A percentile compares a stretch with the other conserved stretches of the same genome.
Evolutionary conservation across 768 basidiomycete genomes (phyloP).

Genomic region (Naganishia kalamii): DNA sequence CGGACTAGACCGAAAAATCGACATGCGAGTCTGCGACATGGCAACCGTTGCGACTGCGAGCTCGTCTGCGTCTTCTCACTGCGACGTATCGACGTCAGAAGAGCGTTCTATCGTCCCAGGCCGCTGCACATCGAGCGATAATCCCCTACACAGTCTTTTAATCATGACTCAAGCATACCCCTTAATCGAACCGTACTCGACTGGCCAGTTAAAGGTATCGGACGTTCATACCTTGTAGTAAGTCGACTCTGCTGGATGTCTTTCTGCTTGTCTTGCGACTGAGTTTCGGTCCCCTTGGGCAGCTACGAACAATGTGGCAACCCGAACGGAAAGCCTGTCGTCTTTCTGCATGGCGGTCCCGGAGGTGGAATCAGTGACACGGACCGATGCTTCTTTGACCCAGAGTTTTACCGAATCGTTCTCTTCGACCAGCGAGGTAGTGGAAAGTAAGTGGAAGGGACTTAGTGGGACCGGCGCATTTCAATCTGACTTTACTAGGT

Average conservation of each 20-base stretch:
- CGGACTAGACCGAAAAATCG: too few relatives aligned
- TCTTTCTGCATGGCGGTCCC: slow-evolving; percentile 22
- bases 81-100: too few relatives aligned
- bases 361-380: slow-evolving; percentile 65
- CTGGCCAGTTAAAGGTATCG: slow-evolving; percentile 63
- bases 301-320: slow-evolving; percentile 81
- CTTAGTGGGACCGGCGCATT: background rate
- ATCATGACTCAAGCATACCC: slow-evolving; percentile 51
- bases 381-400: slow-evolving; percentile 77
- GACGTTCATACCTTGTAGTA: slow-evolving; percentile 72
- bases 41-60: too few relatives aligned
- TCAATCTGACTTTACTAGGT: slow-evolving; percentile 49
- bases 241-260: slow-evolving; percentile 35
- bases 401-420: slow-evolving; percentile 69
- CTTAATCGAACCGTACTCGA: slow-evolving; percentile 59
- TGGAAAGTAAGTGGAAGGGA: slow-evolving; percentile 57
- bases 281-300: background rate
- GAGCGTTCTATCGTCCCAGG: too few relatives aligned
- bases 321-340: slow-evolving; percentile 67
- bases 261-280: background rate
- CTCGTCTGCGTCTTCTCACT: too few relatives aligned
- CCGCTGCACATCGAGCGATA: background rate
- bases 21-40: too few relatives aligned
- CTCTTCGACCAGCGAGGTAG: slow-evolving; percentile 85
- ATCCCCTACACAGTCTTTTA: background rate